phyloP scores from a whole-genome alignment of 768 basidiomycete species.

The Tylopilus sp. region DNA sequence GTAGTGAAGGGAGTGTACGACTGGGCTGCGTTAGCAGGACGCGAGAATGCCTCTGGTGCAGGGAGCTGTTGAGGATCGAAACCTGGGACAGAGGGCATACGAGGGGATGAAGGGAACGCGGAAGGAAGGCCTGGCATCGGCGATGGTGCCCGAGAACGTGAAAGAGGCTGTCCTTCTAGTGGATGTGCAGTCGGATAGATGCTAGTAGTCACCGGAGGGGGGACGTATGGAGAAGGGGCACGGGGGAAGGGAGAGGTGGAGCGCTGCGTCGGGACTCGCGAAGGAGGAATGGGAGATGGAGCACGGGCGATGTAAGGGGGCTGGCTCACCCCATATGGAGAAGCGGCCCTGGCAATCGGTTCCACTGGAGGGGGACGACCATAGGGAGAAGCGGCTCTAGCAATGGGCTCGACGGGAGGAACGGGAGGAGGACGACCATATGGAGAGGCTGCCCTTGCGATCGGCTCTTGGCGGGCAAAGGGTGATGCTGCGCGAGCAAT shows the following conservation, averaged over 20 bases:
- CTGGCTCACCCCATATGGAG: constrained; percentile 28
- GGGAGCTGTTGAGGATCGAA: constrained; percentile 42
- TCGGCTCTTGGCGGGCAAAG: constrained; percentile 31
- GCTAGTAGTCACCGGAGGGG: constrained; percentile 19
- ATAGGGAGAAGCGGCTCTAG: constrained; percentile 32
- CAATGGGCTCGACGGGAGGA: constrained; percentile 38
- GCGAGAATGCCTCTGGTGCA: constrained; percentile 70
- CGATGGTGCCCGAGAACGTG: constrained; percentile 44
- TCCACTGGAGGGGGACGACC: constrained; percentile 36
- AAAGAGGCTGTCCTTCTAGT: constrained; percentile 51
- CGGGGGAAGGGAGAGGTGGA: constrained; percentile 32
- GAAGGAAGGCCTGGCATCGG: constrained; percentile 47
- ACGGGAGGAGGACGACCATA: constrained; percentile 31
- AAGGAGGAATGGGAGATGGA: constrained; percentile 30
- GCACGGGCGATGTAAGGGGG: constrained; percentile 26
- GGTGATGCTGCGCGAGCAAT: constrained; percentile 31
- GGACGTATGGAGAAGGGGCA: constrained; percentile 28
- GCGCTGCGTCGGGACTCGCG: constrained; percentile 17
- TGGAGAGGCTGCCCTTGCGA: constrained; percentile 30
- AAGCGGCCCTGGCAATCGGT: constrained; percentile 38
- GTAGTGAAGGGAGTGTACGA: constrained; percentile 67
- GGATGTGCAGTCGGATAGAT: constrained; percentile 59
- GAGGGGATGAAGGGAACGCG: constrained; percentile 28
- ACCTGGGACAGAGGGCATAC: constrained; percentile 18
- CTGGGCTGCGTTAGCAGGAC: constrained; percentile 64